Evolutionary conservation across 208 protist genomes (phyloP).

Genomic region (Trypanosoma vivax): DNA sequence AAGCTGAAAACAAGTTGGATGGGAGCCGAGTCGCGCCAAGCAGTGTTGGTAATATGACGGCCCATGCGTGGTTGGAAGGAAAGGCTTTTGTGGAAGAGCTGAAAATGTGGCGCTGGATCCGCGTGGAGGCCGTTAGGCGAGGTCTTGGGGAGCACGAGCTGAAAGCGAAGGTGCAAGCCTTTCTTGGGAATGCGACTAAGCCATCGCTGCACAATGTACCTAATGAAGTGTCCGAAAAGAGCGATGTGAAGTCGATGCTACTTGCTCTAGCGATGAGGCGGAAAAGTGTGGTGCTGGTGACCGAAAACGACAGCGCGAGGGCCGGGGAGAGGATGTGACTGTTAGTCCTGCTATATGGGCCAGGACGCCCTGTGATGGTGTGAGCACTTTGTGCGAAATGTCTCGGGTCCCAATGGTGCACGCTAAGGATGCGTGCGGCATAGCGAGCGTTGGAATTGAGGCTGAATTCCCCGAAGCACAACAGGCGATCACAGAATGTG

Average conservation of each 20-base stretch:
- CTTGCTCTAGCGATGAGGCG: no score
- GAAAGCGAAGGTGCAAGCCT: slow-evolving; percentile 14
- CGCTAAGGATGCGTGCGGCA: no score
- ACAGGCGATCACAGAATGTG: neutral
- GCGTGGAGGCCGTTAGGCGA: slow-evolving; percentile 34
- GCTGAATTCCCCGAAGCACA: neutral
- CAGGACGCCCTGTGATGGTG: no score
- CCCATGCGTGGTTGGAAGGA: slow-evolving; percentile 60
- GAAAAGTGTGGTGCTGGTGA: no score
- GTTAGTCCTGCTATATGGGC: no score
- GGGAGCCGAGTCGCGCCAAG: slow-evolving; percentile 19
- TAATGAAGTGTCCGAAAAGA: neutral
- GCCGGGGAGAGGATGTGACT: no score
- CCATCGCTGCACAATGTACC: neutral
- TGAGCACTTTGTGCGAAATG: no score
- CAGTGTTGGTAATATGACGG: slow-evolving; percentile 27
- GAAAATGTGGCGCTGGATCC: slow-evolving; percentile 83
- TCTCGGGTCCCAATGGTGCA: no score
- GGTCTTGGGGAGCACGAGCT: slow-evolving; percentile 14
- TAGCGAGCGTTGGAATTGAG: neutral
- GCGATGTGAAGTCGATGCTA: neutral
- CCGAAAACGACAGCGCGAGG: no score
- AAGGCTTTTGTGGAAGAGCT: slow-evolving; percentile 82
- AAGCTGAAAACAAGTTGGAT: slow-evolving; percentile 2
- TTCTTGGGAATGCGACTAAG: slow-evolving; percentile 10